Conservation (phyloP, 2,329 filamentous ascomycete genomes). For the Xylaria sp. region DNA sequence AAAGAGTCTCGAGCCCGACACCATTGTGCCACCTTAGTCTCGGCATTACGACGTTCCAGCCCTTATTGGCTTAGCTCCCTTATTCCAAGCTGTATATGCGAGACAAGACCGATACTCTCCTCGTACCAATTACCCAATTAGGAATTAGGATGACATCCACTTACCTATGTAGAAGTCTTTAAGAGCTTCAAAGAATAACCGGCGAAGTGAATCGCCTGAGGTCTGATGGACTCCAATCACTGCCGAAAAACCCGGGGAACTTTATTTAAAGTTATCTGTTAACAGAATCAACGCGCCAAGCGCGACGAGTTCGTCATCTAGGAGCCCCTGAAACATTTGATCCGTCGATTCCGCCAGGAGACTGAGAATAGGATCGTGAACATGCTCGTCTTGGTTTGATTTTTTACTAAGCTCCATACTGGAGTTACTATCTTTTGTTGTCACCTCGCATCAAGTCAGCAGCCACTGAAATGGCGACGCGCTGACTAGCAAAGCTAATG, state of each 20-base stretch:
- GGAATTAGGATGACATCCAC: no score
- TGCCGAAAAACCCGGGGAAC: constrained; percentile 17
- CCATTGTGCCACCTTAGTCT: constrained; percentile 24
- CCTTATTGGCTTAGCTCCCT: constrained; percentile 20
- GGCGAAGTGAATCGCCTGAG: not conserved
- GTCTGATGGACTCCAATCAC: not conserved
- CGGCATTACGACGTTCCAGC: constrained; percentile 23
- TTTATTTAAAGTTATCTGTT: constrained; percentile 19
- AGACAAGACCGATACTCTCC: no score
- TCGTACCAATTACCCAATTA: not conserved
- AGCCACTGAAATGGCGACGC: constrained; percentile 12
- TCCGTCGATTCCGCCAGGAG: constrained; percentile 1
- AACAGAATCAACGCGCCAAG: constrained; percentile 17
- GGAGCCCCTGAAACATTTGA: not conserved
- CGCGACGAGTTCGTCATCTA: constrained; percentile 2
- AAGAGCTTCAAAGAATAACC: not conserved
- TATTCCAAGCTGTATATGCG: not conserved
- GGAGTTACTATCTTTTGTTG: constrained; percentile 1
- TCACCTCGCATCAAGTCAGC: constrained; percentile 24
- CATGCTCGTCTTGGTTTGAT: not conserved
- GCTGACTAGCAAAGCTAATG: constrained; percentile 28
- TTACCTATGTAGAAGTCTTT: not conserved
- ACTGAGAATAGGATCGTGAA: constrained; percentile 7
- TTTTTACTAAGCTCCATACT: constrained; percentile 12
- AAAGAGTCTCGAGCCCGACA: constrained; percentile 24